These are phyloP conservation scores for Suillus spraguei DNA, from an alignment of 768 basidiomycete species.

Conservation along the genomic window DNA sequence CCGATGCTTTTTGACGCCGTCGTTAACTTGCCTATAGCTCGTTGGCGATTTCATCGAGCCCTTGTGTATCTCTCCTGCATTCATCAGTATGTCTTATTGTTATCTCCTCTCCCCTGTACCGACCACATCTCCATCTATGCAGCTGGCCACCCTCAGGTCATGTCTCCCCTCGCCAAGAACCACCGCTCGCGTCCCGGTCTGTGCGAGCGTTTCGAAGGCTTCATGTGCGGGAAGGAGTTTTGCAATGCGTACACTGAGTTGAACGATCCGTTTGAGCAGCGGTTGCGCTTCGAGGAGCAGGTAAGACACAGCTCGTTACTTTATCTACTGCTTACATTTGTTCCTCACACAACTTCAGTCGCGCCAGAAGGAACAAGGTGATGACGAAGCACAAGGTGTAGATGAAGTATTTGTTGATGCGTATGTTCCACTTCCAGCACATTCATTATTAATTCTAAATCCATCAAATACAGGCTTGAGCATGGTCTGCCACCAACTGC, in stretches of 20 bases:
- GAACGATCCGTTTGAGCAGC: conserved; percentile 98
- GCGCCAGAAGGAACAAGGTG: conserved; percentile 94
- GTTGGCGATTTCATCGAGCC: conserved; percentile 98
- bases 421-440: conserved; percentile 47
- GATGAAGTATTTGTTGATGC: conserved; percentile 97
- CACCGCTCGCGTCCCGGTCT: conserved; percentile 96
- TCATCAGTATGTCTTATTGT: conserved; percentile 66
- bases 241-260: conserved; percentile 99
- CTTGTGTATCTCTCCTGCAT: conserved; percentile 93
- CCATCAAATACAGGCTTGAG: conserved; percentile 64
- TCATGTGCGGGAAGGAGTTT: conserved; percentile 98
- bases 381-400: conserved; percentile 97
- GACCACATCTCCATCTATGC: conserved; percentile 10
- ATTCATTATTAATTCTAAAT: background rate
- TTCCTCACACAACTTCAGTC: conserved; percentile 40
- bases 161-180: conserved; percentile 99
- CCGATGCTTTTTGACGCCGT: background rate
- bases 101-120: background rate
- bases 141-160: conserved; percentile 99
- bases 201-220: conserved; percentile 98
- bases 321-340: conserved; percentile 1
- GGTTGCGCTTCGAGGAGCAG: conserved; percentile 95
- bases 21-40: conserved; percentile 51
- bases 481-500: conserved; percentile 97
- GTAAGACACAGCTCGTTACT: conserved; percentile 32